Evolutionary conservation across 495 filamentous ascomycete species (phyloP), one percentile per base, ranked within the genome.

Genomic region (Penicillium ochrochloron): DNA sequence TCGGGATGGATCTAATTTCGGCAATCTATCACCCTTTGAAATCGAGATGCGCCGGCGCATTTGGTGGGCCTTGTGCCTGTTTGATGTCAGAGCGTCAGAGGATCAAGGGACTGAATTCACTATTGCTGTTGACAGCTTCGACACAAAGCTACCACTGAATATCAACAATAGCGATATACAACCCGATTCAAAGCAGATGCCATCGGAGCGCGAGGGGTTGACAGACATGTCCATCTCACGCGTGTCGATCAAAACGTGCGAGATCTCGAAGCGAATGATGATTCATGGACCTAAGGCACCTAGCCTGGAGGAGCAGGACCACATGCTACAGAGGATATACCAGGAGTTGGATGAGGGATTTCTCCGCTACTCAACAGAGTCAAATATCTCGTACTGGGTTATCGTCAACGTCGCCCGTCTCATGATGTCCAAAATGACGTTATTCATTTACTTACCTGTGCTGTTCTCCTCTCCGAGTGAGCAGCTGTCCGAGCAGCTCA

Each of bases 171-270:
- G 63, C 11, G 93, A 97, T 60, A 81, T 97, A n/a, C 75, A 73
- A 33, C 87, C 89, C 0, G 79, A 84, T 0, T 86, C 81, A 73
- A 84, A 78, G 6, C 76, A 86, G 15, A 74, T 84, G 10, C 89
- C 90, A 0, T 66, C 73, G 19, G 79, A 86, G 21, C 82, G 85
- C 14, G 71, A 74, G 17, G 88, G 87, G 9, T 77, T 85, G 5
- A 94, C 90, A 8, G 91, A 95, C 59, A 90, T 93, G 87, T 90
- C 90, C 0, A 92, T 95, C 68, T 29, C 65, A 72, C 78, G n/a
- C 3, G 78, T 85, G 7, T 71, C 78, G 11, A 77, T 84, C 29
- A 80, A 82, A 66, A 82, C 84, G 33, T 76, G 77, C 37, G 78
- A 83, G 25, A 76, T 84, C 31, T 78, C 78, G 6, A 78, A 75